phyloP scores from a whole-genome alignment of 2,329 filamentous ascomycete species.

The Plectosphaerella cucumerina region DNA sequence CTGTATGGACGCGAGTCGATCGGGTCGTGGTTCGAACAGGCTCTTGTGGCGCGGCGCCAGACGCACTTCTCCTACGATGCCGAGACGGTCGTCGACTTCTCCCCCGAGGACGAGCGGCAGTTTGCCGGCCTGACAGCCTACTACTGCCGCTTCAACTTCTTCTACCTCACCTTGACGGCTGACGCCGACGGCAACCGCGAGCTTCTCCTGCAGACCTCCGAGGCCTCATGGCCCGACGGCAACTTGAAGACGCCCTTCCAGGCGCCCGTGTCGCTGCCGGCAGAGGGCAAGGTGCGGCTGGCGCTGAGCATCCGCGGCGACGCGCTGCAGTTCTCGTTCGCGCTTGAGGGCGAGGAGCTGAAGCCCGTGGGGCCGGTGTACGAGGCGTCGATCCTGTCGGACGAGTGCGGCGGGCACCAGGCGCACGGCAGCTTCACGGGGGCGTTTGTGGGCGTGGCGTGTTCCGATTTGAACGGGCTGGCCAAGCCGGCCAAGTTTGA shows the following conservation, averaged over 20 bases:
- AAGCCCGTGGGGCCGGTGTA: slow-evolving; percentile 49
- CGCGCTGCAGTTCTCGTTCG: slow-evolving; percentile 53
- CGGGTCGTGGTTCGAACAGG: slow-evolving; percentile 57
- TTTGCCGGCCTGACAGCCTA: slow-evolving; percentile 59
- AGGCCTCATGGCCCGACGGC: slow-evolving; percentile 51
- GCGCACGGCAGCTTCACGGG: slow-evolving; percentile 61
- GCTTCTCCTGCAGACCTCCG: slow-evolving; percentile 51
- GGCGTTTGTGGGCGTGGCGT: slow-evolving; percentile 53
- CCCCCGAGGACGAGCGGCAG: slow-evolving; percentile 53
- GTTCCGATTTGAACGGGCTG: slow-evolving; percentile 51
- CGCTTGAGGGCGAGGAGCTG: slow-evolving; percentile 38
- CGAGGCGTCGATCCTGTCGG: slow-evolving; percentile 55
- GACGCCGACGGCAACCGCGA: slow-evolving; percentile 52
- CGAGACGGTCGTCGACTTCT: slow-evolving; percentile 50
- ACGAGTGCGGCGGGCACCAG: slow-evolving; percentile 60
- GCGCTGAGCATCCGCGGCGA: slow-evolving; percentile 46
- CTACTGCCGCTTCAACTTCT: slow-evolving; percentile 62
- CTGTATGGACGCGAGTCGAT: slow-evolving; percentile 48
- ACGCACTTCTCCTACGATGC: slow-evolving; percentile 58
- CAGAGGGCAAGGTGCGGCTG: slow-evolving; percentile 50
- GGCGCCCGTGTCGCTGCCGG: slow-evolving; percentile 43
- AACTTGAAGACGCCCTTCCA: slow-evolving; percentile 37
- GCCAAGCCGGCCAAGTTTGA: slow-evolving; percentile 44
- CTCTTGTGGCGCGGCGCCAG: slow-evolving; percentile 50
- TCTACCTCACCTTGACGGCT: slow-evolving; percentile 57